Evolutionary conservation across 768 basidiomycete genomes (phyloP).

Genomic region (Mycena alexandri): DNA sequence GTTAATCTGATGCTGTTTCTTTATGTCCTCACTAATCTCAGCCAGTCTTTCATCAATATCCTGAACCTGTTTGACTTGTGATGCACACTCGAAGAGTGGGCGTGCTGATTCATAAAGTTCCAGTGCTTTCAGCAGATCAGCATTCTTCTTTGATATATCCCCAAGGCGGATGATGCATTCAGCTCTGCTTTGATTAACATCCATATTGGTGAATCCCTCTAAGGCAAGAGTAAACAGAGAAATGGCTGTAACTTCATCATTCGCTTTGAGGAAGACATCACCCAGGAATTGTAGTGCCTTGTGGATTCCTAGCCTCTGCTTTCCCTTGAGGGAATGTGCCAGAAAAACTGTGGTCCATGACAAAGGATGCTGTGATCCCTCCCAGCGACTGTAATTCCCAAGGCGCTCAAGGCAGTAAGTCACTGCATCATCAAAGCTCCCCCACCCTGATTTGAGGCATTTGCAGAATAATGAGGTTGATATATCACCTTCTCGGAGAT

Average conservation of each 20-base stretch:
- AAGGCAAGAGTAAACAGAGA: neutral
- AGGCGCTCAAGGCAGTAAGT: too few relatives aligned
- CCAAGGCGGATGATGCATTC: neutral
- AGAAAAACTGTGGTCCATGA: too few relatives aligned
- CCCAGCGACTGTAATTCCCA: too few relatives aligned
- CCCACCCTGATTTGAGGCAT: neutral
- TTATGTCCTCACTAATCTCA: neutral
- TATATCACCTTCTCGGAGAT: too few relatives aligned
- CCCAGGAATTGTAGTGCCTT: neutral
- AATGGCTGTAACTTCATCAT: neutral
- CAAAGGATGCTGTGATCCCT: too few relatives aligned
- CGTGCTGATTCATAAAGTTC: neutral
- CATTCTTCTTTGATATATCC: neutral
- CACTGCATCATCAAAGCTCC: neutral
- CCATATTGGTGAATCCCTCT: neutral
- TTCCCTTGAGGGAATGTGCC: neutral
- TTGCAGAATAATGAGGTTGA: neutral
- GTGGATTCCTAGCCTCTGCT: neutral
- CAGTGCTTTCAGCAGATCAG: neutral
- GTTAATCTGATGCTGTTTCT: neutral
- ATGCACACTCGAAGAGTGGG: neutral
- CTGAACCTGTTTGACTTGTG: slow-evolving; percentile 2
- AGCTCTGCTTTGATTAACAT: neutral
- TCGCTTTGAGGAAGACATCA: too few relatives aligned
- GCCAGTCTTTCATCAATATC: neutral